phyloP scores from a whole-genome alignment of 73 alveolate species.

The Paramecium biaurelia region DNA sequence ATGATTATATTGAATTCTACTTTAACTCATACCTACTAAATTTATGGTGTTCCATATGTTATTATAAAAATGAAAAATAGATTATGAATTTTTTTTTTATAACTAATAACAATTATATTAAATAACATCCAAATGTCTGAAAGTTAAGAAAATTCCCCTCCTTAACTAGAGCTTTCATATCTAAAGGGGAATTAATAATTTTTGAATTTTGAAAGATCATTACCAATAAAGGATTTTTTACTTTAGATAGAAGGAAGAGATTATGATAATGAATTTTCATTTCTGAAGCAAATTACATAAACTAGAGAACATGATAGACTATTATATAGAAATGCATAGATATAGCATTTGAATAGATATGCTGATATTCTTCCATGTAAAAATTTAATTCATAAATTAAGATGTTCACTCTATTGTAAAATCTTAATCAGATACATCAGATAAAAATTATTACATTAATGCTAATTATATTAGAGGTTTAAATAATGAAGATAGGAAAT shows the following conservation, averaged over 20 bases:
- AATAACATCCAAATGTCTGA: not conserved
- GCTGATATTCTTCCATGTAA: slow-evolving; percentile 68
- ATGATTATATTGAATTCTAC: not conserved
- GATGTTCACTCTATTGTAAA: slow-evolving; percentile 68
- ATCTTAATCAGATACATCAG: not conserved
- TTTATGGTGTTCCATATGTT: not conserved
- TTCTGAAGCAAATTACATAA: slow-evolving; percentile 67
- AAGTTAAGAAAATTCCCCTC: not conserved
- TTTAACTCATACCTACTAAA: slow-evolving; percentile 5
- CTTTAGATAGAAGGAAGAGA: not conserved
- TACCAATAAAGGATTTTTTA: not conserved
- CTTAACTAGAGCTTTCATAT: not conserved
- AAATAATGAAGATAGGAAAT: slow-evolving; percentile 54
- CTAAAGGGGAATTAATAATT: not conserved
- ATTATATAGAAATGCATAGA: not conserved
- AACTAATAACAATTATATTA: not conserved
- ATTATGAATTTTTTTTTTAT: not conserved
- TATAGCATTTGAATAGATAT: slow-evolving; percentile 67
- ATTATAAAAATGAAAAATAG: not conserved
- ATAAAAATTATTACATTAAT: not conserved
- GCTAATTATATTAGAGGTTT: not conserved
- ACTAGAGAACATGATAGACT: slow-evolving; percentile 64
- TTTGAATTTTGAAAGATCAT: not conserved
- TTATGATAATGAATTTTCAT: slow-evolving; percentile 66
- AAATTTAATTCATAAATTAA: not conserved